Evolutionary conservation across 116 monocot genomes (phyloP), one percentile per base, ranked within the genome.

Genomic region (Trichopus zeylanicus): DNA sequence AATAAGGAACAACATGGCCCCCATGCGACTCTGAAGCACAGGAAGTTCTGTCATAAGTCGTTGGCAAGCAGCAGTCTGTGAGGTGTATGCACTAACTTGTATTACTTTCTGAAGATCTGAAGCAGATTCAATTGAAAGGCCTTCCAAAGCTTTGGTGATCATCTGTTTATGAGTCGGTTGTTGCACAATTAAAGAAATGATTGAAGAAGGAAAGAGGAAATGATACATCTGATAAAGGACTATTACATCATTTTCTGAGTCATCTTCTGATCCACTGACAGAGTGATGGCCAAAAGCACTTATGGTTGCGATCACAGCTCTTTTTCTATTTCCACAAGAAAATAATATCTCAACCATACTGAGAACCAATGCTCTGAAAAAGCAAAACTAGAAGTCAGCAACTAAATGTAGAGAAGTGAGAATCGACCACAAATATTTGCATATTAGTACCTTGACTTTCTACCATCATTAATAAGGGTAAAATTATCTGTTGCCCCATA

Each of bases 271-370:
- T 53, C 54, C 61, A 55, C 54, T 74, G 37, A 53, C 66, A 31
- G 49, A 39, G 46, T 57, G 38, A 72, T 73, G 49, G 56, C 39
- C 57, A 66, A 57, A 60, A 62, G 70, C 46, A 74, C 56, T 52
- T 32, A 99, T 21, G 29, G 83, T 83, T 65, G 92, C 83, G 39
- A 99, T 56, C 15, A 69, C 76, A 58, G 88, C 92, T n/a, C 71
- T 75, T 64, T 75, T 82, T 59, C 71, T 82, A 54, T 30, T 76
- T 74, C 98, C 98, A 52, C 98, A 98, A 34, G 63, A 73, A 71
- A 88, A 98, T 57, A 98, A 74, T 59, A 98, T 88, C 72, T 98
- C 98, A 34, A 88, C 82, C 98, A 98, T 91, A 58, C 85, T 80
- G 29, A 63, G 69, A 75, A 88, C 76, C 72, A 98, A 70, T 51